Base-by-base conservation (phyloP, 2,329 filamentous ascomycete species). In the Aspergillus niger region DNA sequence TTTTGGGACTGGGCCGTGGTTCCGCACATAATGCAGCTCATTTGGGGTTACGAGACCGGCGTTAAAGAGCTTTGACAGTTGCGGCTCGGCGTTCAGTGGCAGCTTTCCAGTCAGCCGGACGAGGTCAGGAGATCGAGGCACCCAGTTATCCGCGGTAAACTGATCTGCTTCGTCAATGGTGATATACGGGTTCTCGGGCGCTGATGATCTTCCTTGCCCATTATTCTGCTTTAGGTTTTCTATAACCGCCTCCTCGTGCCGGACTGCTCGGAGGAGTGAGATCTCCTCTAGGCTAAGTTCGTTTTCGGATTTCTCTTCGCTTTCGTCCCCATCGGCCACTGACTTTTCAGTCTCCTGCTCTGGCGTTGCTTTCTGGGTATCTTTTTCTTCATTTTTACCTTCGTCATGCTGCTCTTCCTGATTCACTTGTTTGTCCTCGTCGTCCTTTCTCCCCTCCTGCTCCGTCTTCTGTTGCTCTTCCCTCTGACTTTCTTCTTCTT, bases 81-180 rank as follows among this genome's bases (percentile, higher is more conserved):
- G 62, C 0, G 80, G 69, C 66, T 85, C 83, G 2, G 76, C 80
- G 58, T 85, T 85, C 58, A 85, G 62, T 0, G 82, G 82, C 66
- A 85, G 82, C 48, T 83, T 83, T 3, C 82, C 82, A 0, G 82
- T 85, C 17, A 82, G 64, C 0, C 83, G 79, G 38, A 84, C 80
- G 4, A 85, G 73, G 26, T 81, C 67, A 0, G 72, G 70, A 1
- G 75, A 78, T 8, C 82, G 77, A 3, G 82, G 82, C 2, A 85
- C 72, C 83, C 82, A 85, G 60, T 83, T 84, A 67, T 85, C 82
- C 0, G 82, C 82, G 2, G 78, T 79, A 63, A 81, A 81, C 44
- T 83, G 81, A 61, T 85, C 83, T 2, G 74, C 72, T 64, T 83
- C 81, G 52, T 83, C 79, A 57, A 84, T 82, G 4, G 73, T 70